Percentiles rank a stretch among this genome's conserved stretches.
phyloP scores from a whole-genome alignment of 441 rosid species.

The Isatis lusitanica region DNA sequence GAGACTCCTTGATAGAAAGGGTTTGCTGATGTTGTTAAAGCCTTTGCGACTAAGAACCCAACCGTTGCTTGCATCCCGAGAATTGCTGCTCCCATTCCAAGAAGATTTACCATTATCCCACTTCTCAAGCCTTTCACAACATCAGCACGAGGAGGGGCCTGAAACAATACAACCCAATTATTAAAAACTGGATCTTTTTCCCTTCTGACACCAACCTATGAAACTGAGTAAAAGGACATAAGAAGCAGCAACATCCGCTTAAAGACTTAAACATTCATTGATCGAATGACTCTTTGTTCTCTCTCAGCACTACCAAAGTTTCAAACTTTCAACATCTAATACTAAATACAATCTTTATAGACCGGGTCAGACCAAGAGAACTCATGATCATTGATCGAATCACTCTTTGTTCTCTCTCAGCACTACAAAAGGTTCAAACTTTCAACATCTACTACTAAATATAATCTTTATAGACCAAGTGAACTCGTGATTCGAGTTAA shows the following conservation, averaged over 20 bases:
- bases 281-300: no score
- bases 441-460: no score
- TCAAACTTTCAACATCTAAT: no score
- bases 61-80: conserved; percentile 98
- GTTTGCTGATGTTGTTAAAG: conserved; percentile 83
- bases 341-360: no score
- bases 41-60: conserved; percentile 83
- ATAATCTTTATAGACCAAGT: no score
- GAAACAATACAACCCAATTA: conserved; percentile 17
- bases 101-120: conserved; percentile 72
- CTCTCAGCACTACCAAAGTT: no score
- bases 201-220: not conserved
- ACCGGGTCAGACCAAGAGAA: no score
- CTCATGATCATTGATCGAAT: no score
- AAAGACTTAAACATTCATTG: no score
- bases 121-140: conserved; percentile 89
- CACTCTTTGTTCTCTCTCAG: no score
- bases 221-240: not conserved
- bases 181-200: not conserved
- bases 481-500: no score
- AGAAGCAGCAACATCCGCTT: not conserved
- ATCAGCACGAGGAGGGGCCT: conserved; percentile 99
- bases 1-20: conserved; percentile 84
- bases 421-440: no score
- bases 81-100: conserved; percentile 96